Base-by-base conservation (phyloP, 805 yeast species). In the Pichia insulana region DNA sequence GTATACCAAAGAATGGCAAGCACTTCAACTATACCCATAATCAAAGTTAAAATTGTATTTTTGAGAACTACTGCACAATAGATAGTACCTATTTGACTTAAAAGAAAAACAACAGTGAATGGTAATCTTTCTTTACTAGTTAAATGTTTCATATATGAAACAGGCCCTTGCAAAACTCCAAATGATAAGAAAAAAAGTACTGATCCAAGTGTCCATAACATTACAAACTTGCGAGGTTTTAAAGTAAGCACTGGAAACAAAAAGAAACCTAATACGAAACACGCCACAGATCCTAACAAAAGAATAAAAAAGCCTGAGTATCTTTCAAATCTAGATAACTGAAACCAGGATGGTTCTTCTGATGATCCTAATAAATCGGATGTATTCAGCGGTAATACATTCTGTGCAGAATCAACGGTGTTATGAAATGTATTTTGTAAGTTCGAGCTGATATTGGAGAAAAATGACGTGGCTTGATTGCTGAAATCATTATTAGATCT, bases 101-200 rank as follows among this genome's bases (percentile, higher is more conserved):
- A 75, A 52, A 90, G 83, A 61, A 87, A 90, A 32, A 87, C 78
- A 10, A 73, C 50, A 0, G 96, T 80, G 60, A 92, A 90, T 35
- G 89, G 79, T 36, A 90, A 66, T 51, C 98, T 72, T 39, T 78
- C 83, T 30, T 74, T 71, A 3, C 95, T 80, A 5, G 83, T 60
- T 48, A 92, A 69, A 58, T 90, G 97, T 37, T 68, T 67, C 34
- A 77, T 48, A 58, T 87, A 92, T 30, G 80, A 79, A n/a, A 77
- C 70, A 0, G 97, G 97, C 0, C 98, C 98, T 66, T 88, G 96
- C 18, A 90, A 65, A 16, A 87, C 76, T 2, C 96, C 97, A 64
- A 92, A 92, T 30, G 96, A 85, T 6, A 85, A 58, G 16, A 92
- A 85, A 62, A 92, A 90, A 36, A 92, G 63, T 12, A 92, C 57